These are phyloP conservation scores for Mycena sanguinolenta DNA, from an alignment of 768 basidiomycete genomes.

Conservation along the genomic window DNA sequence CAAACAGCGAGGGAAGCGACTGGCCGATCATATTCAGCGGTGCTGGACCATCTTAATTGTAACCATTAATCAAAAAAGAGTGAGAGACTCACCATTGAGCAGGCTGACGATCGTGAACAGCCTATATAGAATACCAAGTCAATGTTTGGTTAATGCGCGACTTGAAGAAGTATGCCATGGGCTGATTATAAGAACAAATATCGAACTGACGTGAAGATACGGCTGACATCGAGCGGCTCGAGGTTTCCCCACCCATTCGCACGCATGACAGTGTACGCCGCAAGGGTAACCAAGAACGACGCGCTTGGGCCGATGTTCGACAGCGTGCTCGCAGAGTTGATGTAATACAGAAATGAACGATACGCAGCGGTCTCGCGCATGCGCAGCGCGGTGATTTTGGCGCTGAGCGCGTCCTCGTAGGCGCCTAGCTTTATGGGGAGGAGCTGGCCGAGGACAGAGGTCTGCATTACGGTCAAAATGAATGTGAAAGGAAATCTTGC, in stretches of 20 bases:
- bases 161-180: too few relatives aligned
- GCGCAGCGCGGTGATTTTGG: constrained; percentile 20
- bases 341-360: constrained; percentile 3
- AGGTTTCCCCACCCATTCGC: constrained; percentile 19
- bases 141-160: background rate
- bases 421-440: constrained; percentile 30
- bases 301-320: constrained; percentile 16
- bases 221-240: constrained; percentile 22
- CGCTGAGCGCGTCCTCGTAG: constrained; percentile 6
- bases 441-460: constrained; percentile 25
- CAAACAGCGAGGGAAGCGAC: constrained; percentile 9
- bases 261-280: constrained; percentile 18
- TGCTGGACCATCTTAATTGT: background rate
- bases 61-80: background rate
- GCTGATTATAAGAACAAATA: background rate
- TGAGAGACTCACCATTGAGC: constrained; percentile 1
- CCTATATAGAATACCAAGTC: background rate
- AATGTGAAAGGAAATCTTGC: background rate
- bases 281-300: constrained; percentile 26
- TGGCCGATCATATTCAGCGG: constrained; percentile 21
- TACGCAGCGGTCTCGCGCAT: constrained; percentile 15
- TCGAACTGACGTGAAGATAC: constrained; percentile 19
- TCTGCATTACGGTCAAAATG: too few relatives aligned
- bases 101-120: constrained; percentile 14
- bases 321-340: background rate